Base-by-base conservation (phyloP, 1,284 basidiomycete species). In the Ceratobasidium sp. region DNA sequence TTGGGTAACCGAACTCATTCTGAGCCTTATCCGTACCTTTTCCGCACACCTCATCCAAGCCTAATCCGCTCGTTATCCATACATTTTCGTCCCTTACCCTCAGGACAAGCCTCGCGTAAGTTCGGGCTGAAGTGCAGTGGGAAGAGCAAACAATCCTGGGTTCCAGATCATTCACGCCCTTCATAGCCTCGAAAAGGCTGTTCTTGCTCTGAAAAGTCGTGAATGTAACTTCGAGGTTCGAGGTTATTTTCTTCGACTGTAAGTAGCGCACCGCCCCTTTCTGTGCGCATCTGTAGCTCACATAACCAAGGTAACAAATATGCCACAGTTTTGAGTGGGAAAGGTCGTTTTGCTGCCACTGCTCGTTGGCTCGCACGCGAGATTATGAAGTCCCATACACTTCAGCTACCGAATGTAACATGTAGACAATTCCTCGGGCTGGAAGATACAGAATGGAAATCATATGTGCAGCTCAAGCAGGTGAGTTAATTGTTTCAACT, bases 111-210 rank as follows among this genome's bases (percentile, higher is more conserved):
- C n/a, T n/a, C n/a, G n/a, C n/a, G n/a, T n/a, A n/a, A n/a, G n/a
- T n/a, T n/a, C n/a, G n/a, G n/a, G n/a, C n/a, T n/a, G n/a, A n/a
- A n/a, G n/a, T n/a, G n/a, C n/a, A n/a, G n/a, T n/a, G n/a, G 81
- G 80, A 16, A 65, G 75, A 21, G 77, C 77, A 36, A n/a, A n/a
- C n/a, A 87, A 86, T 32, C 78, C 80, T 0, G 85, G 84, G 36
- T 89, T 89, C 72, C 89, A 91, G 77, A 83, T 88, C 46, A 71
- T 89, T 0, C 89, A 91, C 77, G 89, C 88, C 1, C 79, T 85
- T 32, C 82, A 85, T 72, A 78, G 80, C 2, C 80, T 91, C 39
- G 90, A 91, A 76, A 78, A 80, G 30, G 78, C 83, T 2, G 76
- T 91, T 0, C 70, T 81, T 2, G 82, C 88, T 46, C 85, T 89